A percentile compares a stretch with the other conserved stretches of the same genome.
Conservation (phyloP, 306 rosid species). For the peach (Prunus persica) region Prunus_persica_NCBIv2 NC_034013.1:10319001-10319500, state of each 20-base stretch:
- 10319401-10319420: neutral
- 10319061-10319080: neutral
- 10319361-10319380: neutral
- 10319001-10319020: neutral
- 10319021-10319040: neutral
- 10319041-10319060: slow-evolving; percentile 7
- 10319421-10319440: neutral
- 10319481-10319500: neutral
- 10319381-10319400: neutral
- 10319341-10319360: neutral
- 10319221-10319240: slow-evolving; percentile 58
- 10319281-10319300: slow-evolving; percentile 43
- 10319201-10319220: slow-evolving; percentile 50
- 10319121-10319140: neutral
- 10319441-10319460: neutral
- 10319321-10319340: neutral
- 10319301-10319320: slow-evolving; percentile 34
- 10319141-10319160: slow-evolving; percentile 4
- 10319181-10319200: slow-evolving; percentile 61
- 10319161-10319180: neutral
- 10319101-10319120: neutral
- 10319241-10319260: slow-evolving; percentile 55
- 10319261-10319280: slow-evolving; percentile 50
- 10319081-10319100: neutral
- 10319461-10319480: neutral